Conservation (phyloP, 2,329 filamentous ascomycete genomes). For the Pseudohalonectria lignicola region DNA sequence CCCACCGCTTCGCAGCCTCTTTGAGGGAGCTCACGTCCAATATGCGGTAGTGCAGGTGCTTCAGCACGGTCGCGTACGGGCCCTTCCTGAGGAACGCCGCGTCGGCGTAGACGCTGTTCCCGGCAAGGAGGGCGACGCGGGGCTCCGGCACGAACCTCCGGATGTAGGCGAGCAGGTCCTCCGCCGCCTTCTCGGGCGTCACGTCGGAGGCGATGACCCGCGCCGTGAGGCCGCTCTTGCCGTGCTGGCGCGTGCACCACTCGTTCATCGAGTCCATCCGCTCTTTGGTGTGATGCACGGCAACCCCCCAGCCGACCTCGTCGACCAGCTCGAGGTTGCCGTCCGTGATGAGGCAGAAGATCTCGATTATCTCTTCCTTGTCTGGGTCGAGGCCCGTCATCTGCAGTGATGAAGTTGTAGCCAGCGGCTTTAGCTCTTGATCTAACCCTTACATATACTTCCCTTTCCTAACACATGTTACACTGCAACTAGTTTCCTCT, state of each 20-base stretch:
- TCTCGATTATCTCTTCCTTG: conserved; percentile 77
- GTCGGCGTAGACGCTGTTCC: conserved; percentile 90
- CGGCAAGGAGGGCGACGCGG: conserved; percentile 65
- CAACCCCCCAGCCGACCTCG: conserved; percentile 63
- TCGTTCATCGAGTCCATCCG: conserved; percentile 71
- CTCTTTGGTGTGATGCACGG: conserved; percentile 62
- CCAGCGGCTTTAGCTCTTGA: neutral
- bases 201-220: conserved; percentile 64
- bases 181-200: conserved; percentile 61
- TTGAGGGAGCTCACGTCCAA: conserved; percentile 89
- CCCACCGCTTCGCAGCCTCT: conserved; percentile 81
- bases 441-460: too few relatives aligned
- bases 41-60: conserved; percentile 80
- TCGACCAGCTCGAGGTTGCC: conserved; percentile 67
- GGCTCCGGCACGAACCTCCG: conserved; percentile 56
- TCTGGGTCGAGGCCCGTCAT: conserved; percentile 84
- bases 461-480: too few relatives aligned
- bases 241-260: conserved; percentile 81
- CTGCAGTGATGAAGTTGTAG: too few relatives aligned
- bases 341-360: conserved; percentile 87
- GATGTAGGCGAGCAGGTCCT: conserved; percentile 68
- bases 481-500: neutral
- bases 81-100: conserved; percentile 64
- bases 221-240: conserved; percentile 67
- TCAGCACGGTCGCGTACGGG: conserved; percentile 63